phyloP scores from a whole-genome alignment of 495 filamentous ascomycete species.

The Jackrogersella multiformis region DNA sequence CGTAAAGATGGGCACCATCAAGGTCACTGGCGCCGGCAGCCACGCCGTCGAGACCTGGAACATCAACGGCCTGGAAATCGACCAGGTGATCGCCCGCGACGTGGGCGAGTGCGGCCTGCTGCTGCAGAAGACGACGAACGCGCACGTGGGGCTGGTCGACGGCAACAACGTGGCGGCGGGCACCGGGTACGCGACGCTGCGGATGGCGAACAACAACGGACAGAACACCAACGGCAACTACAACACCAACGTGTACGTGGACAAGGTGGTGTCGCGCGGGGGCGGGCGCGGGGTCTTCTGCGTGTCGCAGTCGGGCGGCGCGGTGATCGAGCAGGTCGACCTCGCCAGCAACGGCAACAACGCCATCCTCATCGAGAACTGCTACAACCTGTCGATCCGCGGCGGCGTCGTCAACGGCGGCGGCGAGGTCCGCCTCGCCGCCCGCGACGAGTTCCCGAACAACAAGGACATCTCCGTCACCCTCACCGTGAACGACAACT shows the following conservation, averaged over 20 bases:
- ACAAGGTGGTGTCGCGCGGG: conserved; percentile 56
- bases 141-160: conserved; percentile 54
- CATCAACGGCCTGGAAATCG: conserved; percentile 54
- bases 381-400: conserved; percentile 55
- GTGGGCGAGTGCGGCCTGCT: conserved; percentile 58
- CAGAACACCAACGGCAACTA: conserved; percentile 50
- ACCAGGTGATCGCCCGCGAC: conserved; percentile 53
- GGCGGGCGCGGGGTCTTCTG: conserved; percentile 60
- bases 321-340: conserved; percentile 50
- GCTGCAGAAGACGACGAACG: conserved; percentile 55
- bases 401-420: conserved; percentile 56
- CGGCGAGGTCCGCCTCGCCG: conserved; percentile 55
- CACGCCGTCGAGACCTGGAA: conserved; percentile 61
- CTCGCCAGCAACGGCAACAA: conserved; percentile 58
- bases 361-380: conserved; percentile 60
- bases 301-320: conserved; percentile 57
- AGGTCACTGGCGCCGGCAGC: conserved; percentile 53
- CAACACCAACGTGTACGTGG: conserved; percentile 54
- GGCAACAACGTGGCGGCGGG: conserved; percentile 55
- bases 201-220: conserved; percentile 59
- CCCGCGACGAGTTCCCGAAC: conserved; percentile 55
- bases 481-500: conserved; percentile 50
- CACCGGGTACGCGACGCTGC: conserved; percentile 57
- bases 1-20: conserved; percentile 55
- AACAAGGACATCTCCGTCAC: conserved; percentile 53